phyloP scores from a whole-genome alignment of 768 basidiomycete genomes.

The Mycena kentingensis region DNA sequence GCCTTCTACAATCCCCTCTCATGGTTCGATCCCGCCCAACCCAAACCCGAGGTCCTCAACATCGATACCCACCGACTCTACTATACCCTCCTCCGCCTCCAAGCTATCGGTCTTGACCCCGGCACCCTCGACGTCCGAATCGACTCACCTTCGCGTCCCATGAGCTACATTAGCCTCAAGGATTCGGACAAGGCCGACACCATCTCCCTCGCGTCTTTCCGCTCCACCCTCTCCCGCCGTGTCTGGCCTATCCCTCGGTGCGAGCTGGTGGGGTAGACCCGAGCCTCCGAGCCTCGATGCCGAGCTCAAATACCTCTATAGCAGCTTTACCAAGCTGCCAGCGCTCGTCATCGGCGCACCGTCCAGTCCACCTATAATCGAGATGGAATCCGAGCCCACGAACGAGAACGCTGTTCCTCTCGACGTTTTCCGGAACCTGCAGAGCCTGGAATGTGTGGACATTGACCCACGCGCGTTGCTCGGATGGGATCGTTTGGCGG shows the following conservation, averaged over 20 bases:
- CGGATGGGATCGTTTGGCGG: constrained; percentile 81
- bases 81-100: constrained; percentile 85
- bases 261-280: constrained; percentile 69
- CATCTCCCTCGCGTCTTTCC: constrained; percentile 71
- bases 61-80: constrained; percentile 84
- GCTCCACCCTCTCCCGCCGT: constrained; percentile 77
- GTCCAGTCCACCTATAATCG: constrained; percentile 63
- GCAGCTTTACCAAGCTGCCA: constrained; percentile 88
- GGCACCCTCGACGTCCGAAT: constrained; percentile 81
- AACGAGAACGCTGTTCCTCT: constrained; percentile 78
- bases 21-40: constrained; percentile 51
- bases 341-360: constrained; percentile 70
- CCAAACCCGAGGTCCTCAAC: constrained; percentile 58
- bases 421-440: constrained; percentile 82
- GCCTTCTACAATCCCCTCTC: constrained; percentile 58
- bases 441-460: constrained; percentile 71
- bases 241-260: constrained; percentile 72
- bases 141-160: constrained; percentile 72
- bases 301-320: constrained; percentile 86
- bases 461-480: constrained; percentile 81
- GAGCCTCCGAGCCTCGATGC: constrained; percentile 62
- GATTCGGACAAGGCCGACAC: constrained; percentile 69
- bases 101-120: constrained; percentile 74
- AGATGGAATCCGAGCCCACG: constrained; percentile 68
- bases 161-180: constrained; percentile 67